Base-by-base conservation (phyloP, 2,329 filamentous ascomycete species). In the Curvularia spicifera region DNA sequence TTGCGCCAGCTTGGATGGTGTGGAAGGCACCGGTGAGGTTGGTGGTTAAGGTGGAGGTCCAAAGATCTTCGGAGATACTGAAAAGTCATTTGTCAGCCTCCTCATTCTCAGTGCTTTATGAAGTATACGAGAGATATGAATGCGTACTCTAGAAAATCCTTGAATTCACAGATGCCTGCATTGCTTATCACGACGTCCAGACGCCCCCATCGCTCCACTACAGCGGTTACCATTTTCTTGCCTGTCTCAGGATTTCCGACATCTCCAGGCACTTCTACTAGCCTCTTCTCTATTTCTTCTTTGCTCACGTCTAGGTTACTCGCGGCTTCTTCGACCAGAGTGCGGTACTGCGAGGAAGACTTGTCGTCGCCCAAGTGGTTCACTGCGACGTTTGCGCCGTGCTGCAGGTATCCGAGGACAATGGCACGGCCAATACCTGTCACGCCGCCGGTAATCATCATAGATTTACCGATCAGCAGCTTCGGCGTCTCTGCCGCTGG, bases 11-110 rank as follows among this genome's bases (percentile, higher is more conserved):
- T 81, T 96, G 93, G 22, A 90, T 89, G 35, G 91, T 84, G 80
- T 93, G 93, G 80, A 96, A 96, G n/a, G 92, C 90, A 44, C 93
- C 93, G 66, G 89, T 87, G 65, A 97, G 87, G 78, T 97, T 97
- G 49, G 91, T 94, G 37, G 85, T 81, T 40, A 96, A 81, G 2
- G 92, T 96, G 53, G 83, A 81, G 60, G 85, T 79, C 71, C 93
- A 90, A 53, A 96, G 86, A 56, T 89, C 84, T 1, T 87, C 84
- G 9, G 86, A 82, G 43, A 96, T 84, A 20, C 85, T 87, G 56
- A 2, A 22, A 13, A 6, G 15, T 10, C 20, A 26, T 13, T n/a
- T 40, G 37, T 31, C 46, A 46, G 35, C 28, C 35, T 26, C 2
- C 15, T 26, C 18, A 12, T 26, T 20, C 5, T 13, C n/a, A 9